A percentile compares a stretch with the other conserved stretches of the same genome.
These are phyloP conservation scores for Trichoderma breve DNA, from an alignment of 2,329 filamentous ascomycete genomes.

Conservation along the genomic window DNA sequence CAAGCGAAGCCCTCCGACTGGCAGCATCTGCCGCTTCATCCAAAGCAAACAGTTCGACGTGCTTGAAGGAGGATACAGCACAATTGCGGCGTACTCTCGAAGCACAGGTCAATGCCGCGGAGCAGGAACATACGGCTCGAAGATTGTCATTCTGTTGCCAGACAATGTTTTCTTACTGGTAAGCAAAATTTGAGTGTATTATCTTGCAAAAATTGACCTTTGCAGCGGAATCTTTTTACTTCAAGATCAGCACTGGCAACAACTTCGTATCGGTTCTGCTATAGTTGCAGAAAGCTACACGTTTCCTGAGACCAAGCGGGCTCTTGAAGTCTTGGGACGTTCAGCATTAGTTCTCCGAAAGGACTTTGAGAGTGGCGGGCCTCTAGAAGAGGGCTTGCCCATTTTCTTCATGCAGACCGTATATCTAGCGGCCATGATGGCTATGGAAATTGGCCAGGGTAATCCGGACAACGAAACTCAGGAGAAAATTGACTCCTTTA, in stretches of 20 bases:
- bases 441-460: not conserved
- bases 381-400: not conserved
- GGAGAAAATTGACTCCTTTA: not conserved
- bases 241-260: not conserved
- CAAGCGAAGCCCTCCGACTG: not conserved
- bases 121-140: not conserved
- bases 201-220: not conserved
- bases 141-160: not conserved
- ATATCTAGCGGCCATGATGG: not conserved
- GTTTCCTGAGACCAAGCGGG: not conserved
- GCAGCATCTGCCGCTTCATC: not conserved
- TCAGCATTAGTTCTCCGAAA: not conserved
- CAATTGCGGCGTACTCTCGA: not conserved
- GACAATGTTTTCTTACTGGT: conserved; percentile 4
- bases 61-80: not conserved
- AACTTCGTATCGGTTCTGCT: not conserved
- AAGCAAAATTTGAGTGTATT: not conserved
- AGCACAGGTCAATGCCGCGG: not conserved
- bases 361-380: not conserved
- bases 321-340: not conserved
- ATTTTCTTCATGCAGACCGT: not conserved
- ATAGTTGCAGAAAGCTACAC: not conserved
- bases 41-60: not conserved
- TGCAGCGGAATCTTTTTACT: not conserved
- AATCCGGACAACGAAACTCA: not conserved